Base-by-base conservation (phyloP, 23 red algal genomes). In the Gracilaria gracilis region DNA sequence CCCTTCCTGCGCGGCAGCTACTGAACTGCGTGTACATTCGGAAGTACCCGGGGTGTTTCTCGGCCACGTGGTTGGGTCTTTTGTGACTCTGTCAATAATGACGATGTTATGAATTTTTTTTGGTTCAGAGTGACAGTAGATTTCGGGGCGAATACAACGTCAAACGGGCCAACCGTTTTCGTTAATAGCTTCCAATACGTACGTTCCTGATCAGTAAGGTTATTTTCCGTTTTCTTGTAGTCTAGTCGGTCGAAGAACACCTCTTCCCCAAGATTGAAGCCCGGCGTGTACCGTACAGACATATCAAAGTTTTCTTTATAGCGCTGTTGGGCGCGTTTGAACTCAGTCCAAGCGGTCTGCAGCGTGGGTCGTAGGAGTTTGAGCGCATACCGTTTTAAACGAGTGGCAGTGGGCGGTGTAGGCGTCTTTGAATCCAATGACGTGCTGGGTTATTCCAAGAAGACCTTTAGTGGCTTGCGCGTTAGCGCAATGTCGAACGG, bases 401-500 rank as follows among this genome's bases (percentile, higher is more conserved):
- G 47, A 13, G 23, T 4, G 13, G 25, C 9, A 13, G n/a, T n/a
- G n/a, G n/a, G n/a, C n/a, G n/a, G n/a, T n/a, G n/a, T n/a, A n/a
- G n/a, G n/a, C n/a, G n/a, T 42, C 6, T 8, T 16, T n/a, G 6
- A 13, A 12, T 53, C 33, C 33, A 80, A 15, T 15, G 75, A 36
- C 11, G 46, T 33, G 12, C 37, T 35, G 29, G 75, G 42, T 57
- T 58, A 36, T 6, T 58, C 75, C 39, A 58, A 32, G 12, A 35
- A 5, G 4, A 80, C 35, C 6, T 14, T 31, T 9, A 57, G 59
- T 47, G 80, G 55, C 4, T 11, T 46, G 9, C 61, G 55, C 31
- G 84, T 57, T 11, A 87, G 40, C 12, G 37, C 87, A 7, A 90
- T 5, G 44, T 79, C 57, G 48, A 90, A 90, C 39, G 87, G 74